Conservation (phyloP, 1,284 basidiomycete genomes). For the Cutaneotrichosporon cutaneum region DNA sequence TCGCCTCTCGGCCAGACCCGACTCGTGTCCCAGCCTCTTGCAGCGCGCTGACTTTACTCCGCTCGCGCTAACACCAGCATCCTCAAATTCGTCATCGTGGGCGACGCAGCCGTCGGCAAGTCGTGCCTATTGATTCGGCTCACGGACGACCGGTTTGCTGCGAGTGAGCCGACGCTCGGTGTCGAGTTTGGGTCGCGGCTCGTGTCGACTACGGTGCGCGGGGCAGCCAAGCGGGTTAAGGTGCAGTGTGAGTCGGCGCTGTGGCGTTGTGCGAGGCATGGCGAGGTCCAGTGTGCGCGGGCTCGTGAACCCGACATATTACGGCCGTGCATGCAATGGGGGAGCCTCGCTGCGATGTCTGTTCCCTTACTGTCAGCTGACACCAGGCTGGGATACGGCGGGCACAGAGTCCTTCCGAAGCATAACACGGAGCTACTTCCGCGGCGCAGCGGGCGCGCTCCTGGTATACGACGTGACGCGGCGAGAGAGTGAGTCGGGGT, state of each 20-base stretch:
- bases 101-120: conserved; percentile 49
- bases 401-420: conserved; percentile 54
- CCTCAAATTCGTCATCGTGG: conserved; percentile 50
- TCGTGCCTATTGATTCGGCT: conserved; percentile 43
- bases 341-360: too few species aligned
- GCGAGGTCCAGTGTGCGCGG: too few species aligned
- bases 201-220: conserved; percentile 30
- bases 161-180: conserved; percentile 46
- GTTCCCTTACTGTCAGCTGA: too few species aligned
- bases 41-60: neutral
- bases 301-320: too few species aligned
- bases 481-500: conserved; percentile 51
- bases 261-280: too few species aligned
- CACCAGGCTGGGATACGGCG: conserved; percentile 51
- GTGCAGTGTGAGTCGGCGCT: conserved; percentile 44
- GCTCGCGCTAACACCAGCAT: conserved; percentile 30
- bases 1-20: conserved; percentile 1
- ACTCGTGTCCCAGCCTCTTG: neutral
- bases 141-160: conserved; percentile 43
- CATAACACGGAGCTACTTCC: conserved; percentile 92
- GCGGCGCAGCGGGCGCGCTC: conserved; percentile 87
- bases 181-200: conserved; percentile 49
- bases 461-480: conserved; percentile 95
- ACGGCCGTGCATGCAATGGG: too few species aligned
- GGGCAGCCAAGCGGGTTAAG: conserved; percentile 45